Conservation (phyloP, 805 yeast genomes). For the Myxozyma nipponensis region DNA sequence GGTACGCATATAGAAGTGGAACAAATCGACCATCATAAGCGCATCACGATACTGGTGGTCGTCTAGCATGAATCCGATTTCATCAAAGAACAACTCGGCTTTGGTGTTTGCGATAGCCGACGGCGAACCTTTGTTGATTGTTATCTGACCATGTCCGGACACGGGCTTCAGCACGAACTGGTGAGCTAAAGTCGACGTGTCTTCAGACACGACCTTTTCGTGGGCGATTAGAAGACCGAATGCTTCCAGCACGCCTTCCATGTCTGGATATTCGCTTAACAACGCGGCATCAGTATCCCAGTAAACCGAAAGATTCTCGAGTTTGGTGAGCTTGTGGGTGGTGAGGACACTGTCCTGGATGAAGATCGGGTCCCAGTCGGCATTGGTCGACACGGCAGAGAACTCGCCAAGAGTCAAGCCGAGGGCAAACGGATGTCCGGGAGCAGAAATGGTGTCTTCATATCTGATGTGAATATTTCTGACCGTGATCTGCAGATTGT, state of each 20-base stretch:
- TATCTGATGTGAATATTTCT: slow-evolving; percentile 88
- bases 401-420: slow-evolving; percentile 82
- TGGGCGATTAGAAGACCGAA: slow-evolving; percentile 11
- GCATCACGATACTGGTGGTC: slow-evolving; percentile 80
- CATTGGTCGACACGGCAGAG: slow-evolving; percentile 88
- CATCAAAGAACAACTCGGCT: slow-evolving; percentile 76
- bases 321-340: slow-evolving; percentile 54
- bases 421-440: slow-evolving; percentile 71
- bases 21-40: slow-evolving; percentile 73
- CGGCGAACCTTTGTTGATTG: slow-evolving; percentile 75
- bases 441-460: slow-evolving; percentile 71
- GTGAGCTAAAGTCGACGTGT: slow-evolving; percentile 26
- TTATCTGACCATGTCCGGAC: slow-evolving; percentile 77
- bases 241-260: slow-evolving; percentile 8
- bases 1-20: slow-evolving; percentile 73
- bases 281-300: slow-evolving; percentile 70
- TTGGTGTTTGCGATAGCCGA: slow-evolving; percentile 59
- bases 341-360: slow-evolving; percentile 63
- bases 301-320: slow-evolving; percentile 71
- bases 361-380: slow-evolving; percentile 78
- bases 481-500: slow-evolving; percentile 86
- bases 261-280: slow-evolving; percentile 38
- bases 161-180: slow-evolving; percentile 72
- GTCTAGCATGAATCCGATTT: slow-evolving; percentile 81
- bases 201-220: not conserved